These are phyloP conservation scores for Barnettozyma hawaiiensis DNA, from an alignment of 1,139 yeast genomes.

Conservation along the genomic window DNA sequence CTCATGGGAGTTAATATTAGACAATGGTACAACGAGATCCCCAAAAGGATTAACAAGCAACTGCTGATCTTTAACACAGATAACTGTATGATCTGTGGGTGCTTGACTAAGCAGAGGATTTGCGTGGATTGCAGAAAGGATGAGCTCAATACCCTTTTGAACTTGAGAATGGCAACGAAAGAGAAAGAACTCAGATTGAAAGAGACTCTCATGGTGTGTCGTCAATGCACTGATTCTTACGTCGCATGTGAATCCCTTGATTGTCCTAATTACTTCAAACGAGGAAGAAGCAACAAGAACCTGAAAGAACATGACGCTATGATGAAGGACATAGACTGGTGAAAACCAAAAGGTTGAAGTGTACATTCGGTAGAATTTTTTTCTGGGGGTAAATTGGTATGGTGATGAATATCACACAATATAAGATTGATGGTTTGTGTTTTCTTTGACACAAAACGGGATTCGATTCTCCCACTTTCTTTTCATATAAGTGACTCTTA, in stretches of 20 bases:
- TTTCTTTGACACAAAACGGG: constrained; percentile 3
- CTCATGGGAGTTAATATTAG: constrained; percentile 75
- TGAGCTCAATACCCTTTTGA: constrained; percentile 23
- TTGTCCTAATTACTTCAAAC: constrained; percentile 34
- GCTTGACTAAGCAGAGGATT: constrained; percentile 18
- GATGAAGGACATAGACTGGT: constrained; percentile 8
- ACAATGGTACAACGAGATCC: constrained; percentile 75
- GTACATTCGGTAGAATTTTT: no score
- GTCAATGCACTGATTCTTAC: constrained; percentile 24
- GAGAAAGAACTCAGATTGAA: constrained; percentile 21
- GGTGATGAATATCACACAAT: no score
- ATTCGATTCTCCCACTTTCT: not conserved
- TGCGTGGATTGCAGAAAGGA: constrained; percentile 35
- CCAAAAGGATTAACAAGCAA: constrained; percentile 32
- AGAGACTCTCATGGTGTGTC: constrained; percentile 26
- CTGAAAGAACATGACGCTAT: constrained; percentile 12
- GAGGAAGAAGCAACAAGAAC: constrained; percentile 26
- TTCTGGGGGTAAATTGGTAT: no score
- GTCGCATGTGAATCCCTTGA: constrained; percentile 32
- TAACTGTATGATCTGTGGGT: constrained; percentile 22
- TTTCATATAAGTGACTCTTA: no score
- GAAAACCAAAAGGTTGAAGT: not conserved
- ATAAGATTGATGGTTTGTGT: no score
- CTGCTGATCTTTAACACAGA: constrained; percentile 13
- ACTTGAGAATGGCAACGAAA: constrained; percentile 20